A percentile compares a stretch with the other conserved stretches of the same genome.
Evolutionary conservation across 208 protist species (phyloP).

Genomic region (Jaenimonas drosophilae): DNA sequence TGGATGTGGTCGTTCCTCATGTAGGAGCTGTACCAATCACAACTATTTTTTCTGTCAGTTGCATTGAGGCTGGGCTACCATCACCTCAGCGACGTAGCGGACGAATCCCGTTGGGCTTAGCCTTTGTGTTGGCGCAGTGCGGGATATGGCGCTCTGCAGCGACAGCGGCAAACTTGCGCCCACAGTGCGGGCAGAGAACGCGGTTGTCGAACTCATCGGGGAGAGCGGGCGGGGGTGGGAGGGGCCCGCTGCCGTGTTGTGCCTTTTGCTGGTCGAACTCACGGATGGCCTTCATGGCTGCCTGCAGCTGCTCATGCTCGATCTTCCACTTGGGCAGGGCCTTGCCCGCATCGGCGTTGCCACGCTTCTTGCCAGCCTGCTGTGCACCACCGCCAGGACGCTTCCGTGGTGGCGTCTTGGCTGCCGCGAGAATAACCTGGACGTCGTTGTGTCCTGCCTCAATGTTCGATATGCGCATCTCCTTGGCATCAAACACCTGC

Average conservation of each 20-base stretch:
- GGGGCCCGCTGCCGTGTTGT: constrained; percentile 3
- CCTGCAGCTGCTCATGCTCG: constrained; percentile 86
- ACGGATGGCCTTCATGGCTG: constrained; percentile 69
- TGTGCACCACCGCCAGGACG: background rate
- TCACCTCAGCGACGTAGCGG: constrained; percentile 1
- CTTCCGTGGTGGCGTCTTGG: background rate
- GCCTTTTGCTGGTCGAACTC: constrained; percentile 13
- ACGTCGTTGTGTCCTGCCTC: no score
- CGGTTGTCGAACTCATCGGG: constrained; percentile 59
- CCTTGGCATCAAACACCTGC: constrained; percentile 63
- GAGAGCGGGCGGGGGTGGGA: constrained; percentile 21
- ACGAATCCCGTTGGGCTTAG: constrained; percentile 39
- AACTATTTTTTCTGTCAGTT: no score
- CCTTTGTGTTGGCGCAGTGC: constrained; percentile 77
- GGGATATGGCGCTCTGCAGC: constrained; percentile 85
- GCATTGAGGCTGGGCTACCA: no score
- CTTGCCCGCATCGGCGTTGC: constrained; percentile 12
- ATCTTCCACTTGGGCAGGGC: constrained; percentile 89
- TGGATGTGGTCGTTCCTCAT: no score
- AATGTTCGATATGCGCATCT: constrained; percentile 54
- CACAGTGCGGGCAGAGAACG: constrained; percentile 84
- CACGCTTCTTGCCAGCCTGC: background rate
- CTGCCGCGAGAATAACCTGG: constrained; percentile 20
- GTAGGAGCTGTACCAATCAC: no score
- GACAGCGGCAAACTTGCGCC: constrained; percentile 75